Conservation (phyloP, 495 filamentous ascomycete genomes). For the Extremus antarcticus region DNA sequence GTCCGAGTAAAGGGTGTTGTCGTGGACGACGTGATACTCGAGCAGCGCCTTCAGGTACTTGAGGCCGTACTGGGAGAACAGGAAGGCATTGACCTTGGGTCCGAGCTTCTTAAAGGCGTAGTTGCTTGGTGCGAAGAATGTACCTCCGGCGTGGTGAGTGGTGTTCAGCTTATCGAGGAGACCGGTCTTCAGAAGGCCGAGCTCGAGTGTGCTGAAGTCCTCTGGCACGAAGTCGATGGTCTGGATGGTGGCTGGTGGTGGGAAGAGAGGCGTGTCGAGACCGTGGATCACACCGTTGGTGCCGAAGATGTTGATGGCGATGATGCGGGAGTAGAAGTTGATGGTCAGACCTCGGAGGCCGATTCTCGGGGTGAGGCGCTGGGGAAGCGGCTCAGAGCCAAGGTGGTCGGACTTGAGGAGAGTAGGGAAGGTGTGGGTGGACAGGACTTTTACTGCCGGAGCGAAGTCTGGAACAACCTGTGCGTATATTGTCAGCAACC, state of each 20-base stretch:
- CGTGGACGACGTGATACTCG: slow-evolving; percentile 64
- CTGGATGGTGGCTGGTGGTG: slow-evolving; percentile 50
- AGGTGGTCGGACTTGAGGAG: slow-evolving; percentile 44
- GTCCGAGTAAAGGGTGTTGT: slow-evolving; percentile 74
- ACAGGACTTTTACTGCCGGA: slow-evolving; percentile 45
- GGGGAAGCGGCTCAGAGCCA: slow-evolving; percentile 43
- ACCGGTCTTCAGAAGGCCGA: slow-evolving; percentile 60
- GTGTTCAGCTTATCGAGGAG: slow-evolving; percentile 41
- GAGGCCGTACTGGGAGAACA: slow-evolving; percentile 59
- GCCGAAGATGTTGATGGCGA: slow-evolving; percentile 52
- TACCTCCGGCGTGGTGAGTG: slow-evolving; percentile 42
- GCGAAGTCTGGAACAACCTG: slow-evolving; percentile 47
- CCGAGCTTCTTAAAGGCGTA: slow-evolving; percentile 62
- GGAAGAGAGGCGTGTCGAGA: slow-evolving; percentile 58
- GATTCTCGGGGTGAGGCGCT: slow-evolving; percentile 54
- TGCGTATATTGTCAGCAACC: neutral
- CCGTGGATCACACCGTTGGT: slow-evolving; percentile 76
- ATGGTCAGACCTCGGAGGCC: slow-evolving; percentile 49
- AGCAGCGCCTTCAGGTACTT: slow-evolving; percentile 64
- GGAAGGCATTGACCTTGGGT: slow-evolving; percentile 56
- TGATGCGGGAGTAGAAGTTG: slow-evolving; percentile 61
- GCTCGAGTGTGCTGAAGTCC: slow-evolving; percentile 64
- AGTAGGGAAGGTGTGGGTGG: slow-evolving; percentile 61
- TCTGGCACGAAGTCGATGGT: slow-evolving; percentile 57
- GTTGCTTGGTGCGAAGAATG: slow-evolving; percentile 69